Evolutionary conservation across 2,329 filamentous ascomycete genomes (phyloP), one percentile per base, ranked within the genome.

Genomic region (Curvularia spicifera): DNA sequence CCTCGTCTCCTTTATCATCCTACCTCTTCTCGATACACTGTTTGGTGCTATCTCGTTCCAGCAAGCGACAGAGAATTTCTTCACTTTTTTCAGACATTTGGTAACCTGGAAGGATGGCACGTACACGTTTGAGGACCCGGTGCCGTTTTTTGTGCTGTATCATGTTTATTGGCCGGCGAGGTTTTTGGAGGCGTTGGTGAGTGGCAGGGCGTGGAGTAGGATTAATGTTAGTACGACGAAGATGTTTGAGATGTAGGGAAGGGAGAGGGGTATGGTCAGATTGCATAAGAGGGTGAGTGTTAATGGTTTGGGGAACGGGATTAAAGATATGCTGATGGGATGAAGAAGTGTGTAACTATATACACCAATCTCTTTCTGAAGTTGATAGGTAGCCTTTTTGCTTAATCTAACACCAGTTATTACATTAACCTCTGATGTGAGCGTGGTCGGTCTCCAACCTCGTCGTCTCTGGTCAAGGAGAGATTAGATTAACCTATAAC

Each of bases 191-290:
- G 79, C 76, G 49, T 77, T 84, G 55, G 71, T 71, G 67, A 71
- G 70, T 4, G 80, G 84, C 1, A 79, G 69, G 60, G 79, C 77
- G 56, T 91, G 88, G 89, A 87, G 83, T 51, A 79, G 87, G 59
- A 72, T 89, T 37, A 91, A 91, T 73, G 86, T 90, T 3, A 89
- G 87, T 66, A 91, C 89, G 12, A 82, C 80, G 26, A 87, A 85
- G 73, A 80, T 86, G 71, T 87, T 87, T 68, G 67, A 69, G 55
- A 48, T 12, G n/a, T 65, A 39, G 13, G 13, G 35, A 5, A 31
- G 35, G 15, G 6, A 1, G 12, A 37, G 13, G 15, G 15, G 4
- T 4, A 15, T 5, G 35, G 7, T n/a, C 35, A 8, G 35, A 37
- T 37, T 37, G 35, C 1, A n/a, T 37, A 18, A 18, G 15, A 3